A percentile compares a stretch with the other conserved stretches of the same genome.
phyloP scores from a whole-genome alignment of 257 asterid species.

The Fraxinus americana region DNA sequence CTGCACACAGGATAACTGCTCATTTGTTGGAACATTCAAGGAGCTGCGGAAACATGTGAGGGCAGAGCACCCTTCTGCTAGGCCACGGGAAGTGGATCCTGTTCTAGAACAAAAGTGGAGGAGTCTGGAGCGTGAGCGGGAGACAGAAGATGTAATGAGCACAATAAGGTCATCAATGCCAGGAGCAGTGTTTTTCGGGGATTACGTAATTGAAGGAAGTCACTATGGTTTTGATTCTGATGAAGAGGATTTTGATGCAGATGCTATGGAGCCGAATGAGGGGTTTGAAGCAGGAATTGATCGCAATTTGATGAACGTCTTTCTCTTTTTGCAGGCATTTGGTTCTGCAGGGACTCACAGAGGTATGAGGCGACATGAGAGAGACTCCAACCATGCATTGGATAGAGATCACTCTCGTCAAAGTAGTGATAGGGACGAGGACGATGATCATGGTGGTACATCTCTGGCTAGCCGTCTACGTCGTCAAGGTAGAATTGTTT shows the following conservation, averaged over 20 bases:
- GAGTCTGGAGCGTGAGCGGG: slow-evolving; percentile 80
- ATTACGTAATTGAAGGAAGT: slow-evolving; percentile 89
- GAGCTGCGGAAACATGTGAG: slow-evolving; percentile 81
- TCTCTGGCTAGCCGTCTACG: slow-evolving; percentile 60
- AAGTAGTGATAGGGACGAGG: slow-evolving; percentile 33
- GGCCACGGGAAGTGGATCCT: slow-evolving; percentile 93
- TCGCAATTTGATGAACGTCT: slow-evolving; percentile 69
- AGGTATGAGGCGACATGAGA: slow-evolving; percentile 42
- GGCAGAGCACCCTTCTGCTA: slow-evolving; percentile 85
- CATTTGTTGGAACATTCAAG: slow-evolving; percentile 73
- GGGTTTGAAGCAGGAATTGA: slow-evolving; percentile 52
- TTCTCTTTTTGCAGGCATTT: slow-evolving; percentile 79
- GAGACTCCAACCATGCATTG: slow-evolving; percentile 30
- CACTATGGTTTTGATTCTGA: slow-evolving; percentile 64
- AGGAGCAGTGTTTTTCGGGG: slow-evolving; percentile 89
- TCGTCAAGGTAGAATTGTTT: slow-evolving; percentile 60
- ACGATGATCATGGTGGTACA: slow-evolving; percentile 36
- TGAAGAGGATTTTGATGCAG: slow-evolving; percentile 61
- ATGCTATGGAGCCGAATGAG: slow-evolving; percentile 42
- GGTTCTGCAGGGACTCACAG: slow-evolving; percentile 57
- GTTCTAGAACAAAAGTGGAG: slow-evolving; percentile 82
- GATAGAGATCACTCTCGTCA: slow-evolving; percentile 46
- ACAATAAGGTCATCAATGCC: slow-evolving; percentile 93
- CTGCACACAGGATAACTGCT: slow-evolving; percentile 86
- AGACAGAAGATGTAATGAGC: slow-evolving; percentile 92